Percentiles rank a stretch among this genome's conserved stretches.
Conservation (phyloP, 2,329 filamentous ascomycete genomes). For the Ascochyta rabiei region DNA sequence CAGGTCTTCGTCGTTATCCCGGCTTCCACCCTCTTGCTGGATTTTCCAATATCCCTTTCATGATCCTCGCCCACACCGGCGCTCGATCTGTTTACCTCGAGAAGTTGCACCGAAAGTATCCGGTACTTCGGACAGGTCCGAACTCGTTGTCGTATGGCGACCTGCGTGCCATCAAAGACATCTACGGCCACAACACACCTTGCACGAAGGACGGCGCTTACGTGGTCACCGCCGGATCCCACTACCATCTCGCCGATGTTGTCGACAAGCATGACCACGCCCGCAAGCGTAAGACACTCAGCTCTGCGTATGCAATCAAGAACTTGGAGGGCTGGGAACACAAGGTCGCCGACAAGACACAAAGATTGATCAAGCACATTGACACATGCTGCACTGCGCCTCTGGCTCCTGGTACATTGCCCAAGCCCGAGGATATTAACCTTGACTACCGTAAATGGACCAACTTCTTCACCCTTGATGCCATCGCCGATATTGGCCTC, state of each 20-base stretch:
- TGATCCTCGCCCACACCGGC: conserved; percentile 52
- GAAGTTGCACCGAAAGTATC: conserved; percentile 55
- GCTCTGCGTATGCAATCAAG: conserved; percentile 59
- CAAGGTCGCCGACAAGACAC: conserved; percentile 60
- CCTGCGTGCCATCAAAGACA: conserved; percentile 53
- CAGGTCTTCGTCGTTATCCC: conserved; percentile 56
- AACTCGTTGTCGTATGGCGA: conserved; percentile 43
- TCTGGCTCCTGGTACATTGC: conserved; percentile 26
- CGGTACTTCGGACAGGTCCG: conserved; percentile 47
- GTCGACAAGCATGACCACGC: conserved; percentile 59
- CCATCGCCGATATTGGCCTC: conserved; percentile 63
- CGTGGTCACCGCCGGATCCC: conserved; percentile 52
- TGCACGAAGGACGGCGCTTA: conserved; percentile 60
- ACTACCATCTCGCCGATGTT: conserved; percentile 61
- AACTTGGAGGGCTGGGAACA: conserved; percentile 62
- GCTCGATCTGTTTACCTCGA: conserved; percentile 53
- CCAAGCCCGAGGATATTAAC: conserved; percentile 50
- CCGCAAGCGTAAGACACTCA: conserved; percentile 58
- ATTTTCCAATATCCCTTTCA: conserved; percentile 56
- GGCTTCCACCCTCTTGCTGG: conserved; percentile 55
- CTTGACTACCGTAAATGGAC: conserved; percentile 60
- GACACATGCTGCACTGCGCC: conserved; percentile 53
- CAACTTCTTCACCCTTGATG: conserved; percentile 64
- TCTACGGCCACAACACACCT: conserved; percentile 59
- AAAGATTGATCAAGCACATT: conserved; percentile 52